Evolutionary conservation across 768 basidiomycete genomes (phyloP).

Genomic region (Hortiboletus flavorubellus): DNA sequence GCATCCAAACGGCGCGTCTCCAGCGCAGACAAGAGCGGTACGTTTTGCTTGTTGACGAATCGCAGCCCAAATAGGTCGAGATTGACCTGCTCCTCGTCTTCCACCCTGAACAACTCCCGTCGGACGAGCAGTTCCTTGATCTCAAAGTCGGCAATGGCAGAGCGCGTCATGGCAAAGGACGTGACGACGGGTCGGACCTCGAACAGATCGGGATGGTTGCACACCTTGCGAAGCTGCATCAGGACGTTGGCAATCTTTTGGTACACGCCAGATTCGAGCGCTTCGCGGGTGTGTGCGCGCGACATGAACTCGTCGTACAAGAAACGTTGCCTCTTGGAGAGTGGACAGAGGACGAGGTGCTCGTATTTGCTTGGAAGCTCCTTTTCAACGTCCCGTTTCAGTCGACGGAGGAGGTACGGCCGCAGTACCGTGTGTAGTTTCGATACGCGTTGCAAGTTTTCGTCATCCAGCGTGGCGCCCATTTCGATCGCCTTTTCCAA

Average conservation of each 20-base stretch:
- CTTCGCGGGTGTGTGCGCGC: constrained; percentile 76
- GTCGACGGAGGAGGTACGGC: constrained; percentile 91
- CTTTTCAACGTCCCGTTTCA: constrained; percentile 97
- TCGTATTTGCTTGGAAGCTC: constrained; percentile 93
- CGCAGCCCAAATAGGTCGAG: constrained; percentile 63
- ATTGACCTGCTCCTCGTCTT: constrained; percentile 51
- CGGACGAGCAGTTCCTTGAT: constrained; percentile 87
- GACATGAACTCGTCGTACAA: constrained; percentile 97
- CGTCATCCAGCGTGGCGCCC: constrained; percentile 72
- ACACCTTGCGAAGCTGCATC: constrained; percentile 97
- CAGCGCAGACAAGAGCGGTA: constrained; percentile 49
- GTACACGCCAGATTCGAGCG: constrained; percentile 80
- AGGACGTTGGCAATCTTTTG: constrained; percentile 91
- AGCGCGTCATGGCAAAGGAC: constrained; percentile 72
- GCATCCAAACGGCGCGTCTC: constrained; percentile 59
- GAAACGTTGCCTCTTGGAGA: constrained; percentile 92
- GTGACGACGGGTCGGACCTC: constrained; percentile 83
- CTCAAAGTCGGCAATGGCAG: constrained; percentile 73
- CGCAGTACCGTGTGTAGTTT: constrained; percentile 95
- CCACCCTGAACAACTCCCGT: constrained; percentile 58
- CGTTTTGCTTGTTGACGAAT: constrained; percentile 56
- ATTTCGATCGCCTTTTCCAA: constrained; percentile 92
- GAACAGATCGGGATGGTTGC: constrained; percentile 92
- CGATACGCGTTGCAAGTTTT: constrained; percentile 77
- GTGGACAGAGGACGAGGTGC: constrained; percentile 81